phyloP scores from a whole-genome alignment of 2,329 filamentous ascomycete genomes.

The Colletotrichum echinochloae region DNA sequence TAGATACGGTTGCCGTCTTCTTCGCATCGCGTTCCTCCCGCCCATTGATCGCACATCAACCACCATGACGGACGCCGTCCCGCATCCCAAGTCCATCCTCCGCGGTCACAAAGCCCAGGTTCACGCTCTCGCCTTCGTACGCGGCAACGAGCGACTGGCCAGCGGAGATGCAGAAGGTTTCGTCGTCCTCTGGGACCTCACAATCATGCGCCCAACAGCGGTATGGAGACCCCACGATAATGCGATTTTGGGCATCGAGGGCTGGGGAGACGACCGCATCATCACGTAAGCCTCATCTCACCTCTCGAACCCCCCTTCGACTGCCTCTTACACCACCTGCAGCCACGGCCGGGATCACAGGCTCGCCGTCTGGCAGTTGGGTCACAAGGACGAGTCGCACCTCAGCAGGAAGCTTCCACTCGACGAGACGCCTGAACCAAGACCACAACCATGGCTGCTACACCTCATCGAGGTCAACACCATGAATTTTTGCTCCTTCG shows the following conservation, averaged over 20 bases:
- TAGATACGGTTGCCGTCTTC: neutral
- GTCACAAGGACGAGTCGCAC: constrained; percentile 67
- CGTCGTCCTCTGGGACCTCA: constrained; percentile 86
- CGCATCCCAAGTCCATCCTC: constrained; percentile 73
- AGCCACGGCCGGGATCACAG: constrained; percentile 94
- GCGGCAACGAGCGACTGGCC: constrained; percentile 79
- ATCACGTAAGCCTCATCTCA: constrained; percentile 76
- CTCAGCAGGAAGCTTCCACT: constrained; percentile 79
- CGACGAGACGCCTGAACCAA: constrained; percentile 64
- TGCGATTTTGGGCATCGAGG: constrained; percentile 79
- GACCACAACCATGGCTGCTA: constrained; percentile 83
- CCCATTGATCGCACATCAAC: neutral
- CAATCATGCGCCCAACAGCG: constrained; percentile 81
- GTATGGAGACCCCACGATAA: constrained; percentile 89
- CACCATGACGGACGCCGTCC: constrained; percentile 46
- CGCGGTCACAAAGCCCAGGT: constrained; percentile 87
- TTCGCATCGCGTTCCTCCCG: neutral
- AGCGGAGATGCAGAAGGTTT: constrained; percentile 93
- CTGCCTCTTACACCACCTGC: constrained; percentile 4
- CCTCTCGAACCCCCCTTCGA: neutral
- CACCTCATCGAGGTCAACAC: constrained; percentile 89
- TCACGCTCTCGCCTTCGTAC: constrained; percentile 80
- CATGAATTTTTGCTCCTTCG: constrained; percentile 93
- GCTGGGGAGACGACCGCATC: constrained; percentile 78
- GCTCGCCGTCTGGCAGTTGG: constrained; percentile 85